These are phyloP conservation scores for Senecio squalidus DNA, from an alignment of 140 eudicot species.

Conservation along the genomic window DNA sequence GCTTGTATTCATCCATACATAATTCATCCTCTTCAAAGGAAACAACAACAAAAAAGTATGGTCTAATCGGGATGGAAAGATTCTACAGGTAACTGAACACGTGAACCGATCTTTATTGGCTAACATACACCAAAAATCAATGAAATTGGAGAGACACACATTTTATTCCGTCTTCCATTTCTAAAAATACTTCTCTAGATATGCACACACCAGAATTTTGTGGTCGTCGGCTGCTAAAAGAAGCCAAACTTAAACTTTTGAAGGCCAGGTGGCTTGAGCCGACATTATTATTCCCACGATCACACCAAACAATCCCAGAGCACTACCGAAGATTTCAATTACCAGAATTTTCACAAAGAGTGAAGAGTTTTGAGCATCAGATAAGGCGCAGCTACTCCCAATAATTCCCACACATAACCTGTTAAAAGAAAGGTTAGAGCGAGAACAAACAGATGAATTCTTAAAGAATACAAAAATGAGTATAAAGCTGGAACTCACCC, in stretches of 20 bases:
- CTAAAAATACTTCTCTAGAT: slow-evolving; percentile 15
- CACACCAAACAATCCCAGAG: slow-evolving; percentile 88
- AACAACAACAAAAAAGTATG: not conserved
- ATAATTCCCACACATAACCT: slow-evolving; percentile 88
- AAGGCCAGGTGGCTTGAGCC: slow-evolving; percentile 96
- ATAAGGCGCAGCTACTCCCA: slow-evolving; percentile 95
- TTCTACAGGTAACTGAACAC: not conserved
- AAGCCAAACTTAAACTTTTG: slow-evolving; percentile 26
- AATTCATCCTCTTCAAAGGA: not conserved
- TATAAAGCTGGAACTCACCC: slow-evolving; percentile 51
- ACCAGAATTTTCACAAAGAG: slow-evolving; percentile 93
- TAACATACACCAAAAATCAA: slow-evolving; percentile 22
- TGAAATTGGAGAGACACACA: not conserved
- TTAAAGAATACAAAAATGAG: not conserved
- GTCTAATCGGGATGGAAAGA: not conserved
- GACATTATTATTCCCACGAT: slow-evolving; percentile 98
- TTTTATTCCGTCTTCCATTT: slow-evolving; percentile 19
- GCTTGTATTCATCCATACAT: not conserved
- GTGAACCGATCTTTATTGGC: slow-evolving; percentile 16
- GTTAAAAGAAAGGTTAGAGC: not conserved
- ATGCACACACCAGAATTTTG: slow-evolving; percentile 24
- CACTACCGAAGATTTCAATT: slow-evolving; percentile 92
- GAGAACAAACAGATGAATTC: not conserved
- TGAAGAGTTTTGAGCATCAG: slow-evolving; percentile 87
- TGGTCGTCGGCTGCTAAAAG: slow-evolving; percentile 6